Base-by-base conservation (phyloP, 176 grass and related monocot species). In the Melocanna baccifera region DNA sequence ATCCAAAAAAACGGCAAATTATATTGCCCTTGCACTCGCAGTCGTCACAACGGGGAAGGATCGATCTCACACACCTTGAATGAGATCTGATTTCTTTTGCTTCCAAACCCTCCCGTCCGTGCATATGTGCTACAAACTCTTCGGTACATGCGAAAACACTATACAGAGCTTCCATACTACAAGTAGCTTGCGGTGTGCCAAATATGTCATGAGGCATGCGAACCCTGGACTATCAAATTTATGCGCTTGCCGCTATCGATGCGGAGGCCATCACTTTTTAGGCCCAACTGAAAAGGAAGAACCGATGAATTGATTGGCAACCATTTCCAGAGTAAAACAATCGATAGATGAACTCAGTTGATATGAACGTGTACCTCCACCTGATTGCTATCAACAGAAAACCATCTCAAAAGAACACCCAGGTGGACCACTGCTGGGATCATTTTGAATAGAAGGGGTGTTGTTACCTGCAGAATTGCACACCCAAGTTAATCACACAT, bases 361-460 rank as follows among this genome's bases (percentile, higher is more conserved):
- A 86, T 86, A 90, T 88, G 83, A 73, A 77, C 34, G 48, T 83
- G 71, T 96, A 97, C 94, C 94, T 97, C 94, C 82, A 92, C 87
- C 76, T 96, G 93, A 84, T 84, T 91, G 80, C 53, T 91, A 88
- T 99, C 97, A 47, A 94, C 90, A 28, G 97, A 91, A 81, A 99
- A 99, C 97, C 97, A 99, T 77, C 97, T 84, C 78, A 99, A 83
- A 22, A 99, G 88, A 68, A 99, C 93, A 73, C 97, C 97, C 19
- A 99, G 97, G 72, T 96, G 97, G 45, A 96, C 87, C 58, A 99
- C 91, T 30, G 97, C 91, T 28, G 97, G 97, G 63, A 99, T 99
- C 86, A 99, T 90, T 92, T 99, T 99, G 84, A 96, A 99, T 53
- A 99, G 86, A 75, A 99, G 80, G 65, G 93, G 97, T 81, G 97